Percentiles rank a stretch among this genome's conserved stretches.
Evolutionary conservation across 2,329 filamentous ascomycete species (phyloP).

Genomic region (Stagonosporopsis chrysanthemi): DNA sequence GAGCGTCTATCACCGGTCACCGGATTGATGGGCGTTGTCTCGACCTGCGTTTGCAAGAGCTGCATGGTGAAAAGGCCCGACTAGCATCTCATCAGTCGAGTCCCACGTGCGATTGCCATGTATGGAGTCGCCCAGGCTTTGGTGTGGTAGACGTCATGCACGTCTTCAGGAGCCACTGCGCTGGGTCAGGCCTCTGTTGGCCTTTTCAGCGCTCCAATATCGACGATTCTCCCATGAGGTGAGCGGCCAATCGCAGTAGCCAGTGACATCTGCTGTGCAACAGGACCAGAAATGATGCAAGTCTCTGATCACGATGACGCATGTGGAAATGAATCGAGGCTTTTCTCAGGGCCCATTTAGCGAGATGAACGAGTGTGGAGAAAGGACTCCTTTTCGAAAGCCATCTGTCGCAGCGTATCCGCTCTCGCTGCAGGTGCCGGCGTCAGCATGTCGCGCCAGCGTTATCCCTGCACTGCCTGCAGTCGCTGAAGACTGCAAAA

Average conservation of each 20-base stretch:
- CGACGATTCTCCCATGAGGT: constrained; percentile 22
- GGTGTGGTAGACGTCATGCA: constrained; percentile 41
- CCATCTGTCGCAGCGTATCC: constrained; percentile 24
- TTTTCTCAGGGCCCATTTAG: constrained; percentile 36
- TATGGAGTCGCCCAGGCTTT: constrained; percentile 29
- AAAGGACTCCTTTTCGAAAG: constrained; percentile 36
- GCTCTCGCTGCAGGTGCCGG: constrained; percentile 43
- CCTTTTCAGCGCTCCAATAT: constrained; percentile 24
- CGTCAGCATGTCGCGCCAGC: constrained; percentile 28
- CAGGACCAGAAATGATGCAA: constrained; percentile 22
- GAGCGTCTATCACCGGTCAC: constrained; percentile 20
- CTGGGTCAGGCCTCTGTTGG: constrained; percentile 35
- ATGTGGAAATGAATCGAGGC: constrained; percentile 38
- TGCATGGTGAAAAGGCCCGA: constrained; percentile 13
- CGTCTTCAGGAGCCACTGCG: constrained; percentile 34
- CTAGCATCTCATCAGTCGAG: constrained; percentile 28
- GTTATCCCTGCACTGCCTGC: constrained; percentile 32
- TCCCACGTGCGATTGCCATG: constrained; percentile 37
- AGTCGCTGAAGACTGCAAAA: constrained; percentile 5
- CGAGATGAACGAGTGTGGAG: constrained; percentile 51
- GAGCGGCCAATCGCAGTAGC: constrained; percentile 29
- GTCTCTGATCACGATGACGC: constrained; percentile 30
- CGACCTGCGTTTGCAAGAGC: constrained; percentile 8
- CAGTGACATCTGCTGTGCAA: constrained; percentile 36
- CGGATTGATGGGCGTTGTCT: constrained; percentile 13